Evolutionary conservation across 306 rosid genomes (phyloP), one percentile per base, ranked within the genome.

Genomic region (Coriaria nepalensis): DNA sequence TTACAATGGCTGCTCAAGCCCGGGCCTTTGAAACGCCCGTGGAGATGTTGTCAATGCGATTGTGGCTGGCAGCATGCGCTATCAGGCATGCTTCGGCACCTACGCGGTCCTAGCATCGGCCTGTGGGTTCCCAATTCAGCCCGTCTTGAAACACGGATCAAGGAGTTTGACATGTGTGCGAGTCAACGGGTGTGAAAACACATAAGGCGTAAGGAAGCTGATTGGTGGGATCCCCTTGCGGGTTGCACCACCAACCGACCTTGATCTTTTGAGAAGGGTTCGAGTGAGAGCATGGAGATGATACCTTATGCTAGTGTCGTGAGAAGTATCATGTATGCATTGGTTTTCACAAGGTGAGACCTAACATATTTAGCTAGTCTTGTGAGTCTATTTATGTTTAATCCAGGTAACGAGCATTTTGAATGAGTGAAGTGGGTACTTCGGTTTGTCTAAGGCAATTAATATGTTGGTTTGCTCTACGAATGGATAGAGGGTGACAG

Each of bases 141-240:
- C 45, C 57, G 37, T 60, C 65, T 60, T 59, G 50, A 60, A 60
- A 60, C 57, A 60, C 44, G 36, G 57, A 60, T 50, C 51, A 60
- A 60, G 57, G 50, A 60, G 57, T 60, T 37, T 49, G 65, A 60
- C 65, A 50, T 60, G 50, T 60, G 65, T 60, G 44, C 50, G 65
- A 60, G 65, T 50, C 57, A 60, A 49, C 44, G 65, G 50, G 57
- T 20, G 5, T 49, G 55, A 20, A 49, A 60, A 60, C 65, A 56
- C 50, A 9, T 48, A 13, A 40, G 43, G 50, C 57, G 57, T 20
- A 60, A 51, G 56, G 56, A 51, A 51, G 56, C 44, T 51, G 41
- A 37, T 6, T 14, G 29, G 55, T 7, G n/a, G 34, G 44, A 36
- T 51, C 56, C 44, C 43, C 41, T 36, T 37, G n/a, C n/a, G n/a